Conservation (phyloP, 495 filamentous ascomycete species). For the Baudoinia panamericana region DNA sequence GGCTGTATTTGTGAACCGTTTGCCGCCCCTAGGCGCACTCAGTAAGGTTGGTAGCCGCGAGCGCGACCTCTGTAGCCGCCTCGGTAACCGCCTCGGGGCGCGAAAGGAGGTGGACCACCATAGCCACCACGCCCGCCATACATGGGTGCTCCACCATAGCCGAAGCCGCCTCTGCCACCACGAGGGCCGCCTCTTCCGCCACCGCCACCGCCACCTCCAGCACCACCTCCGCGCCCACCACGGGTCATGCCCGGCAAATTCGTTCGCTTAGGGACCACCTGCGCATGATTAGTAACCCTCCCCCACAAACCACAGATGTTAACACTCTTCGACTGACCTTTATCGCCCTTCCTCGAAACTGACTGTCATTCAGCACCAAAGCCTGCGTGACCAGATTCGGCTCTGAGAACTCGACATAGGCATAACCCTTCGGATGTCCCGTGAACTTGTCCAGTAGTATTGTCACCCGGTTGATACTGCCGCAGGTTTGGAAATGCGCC, state of each 20-base stretch:
- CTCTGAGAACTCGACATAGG: slow-evolving; percentile 97
- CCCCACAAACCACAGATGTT: too few relatives aligned
- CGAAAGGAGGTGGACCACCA: slow-evolving; percentile 20
- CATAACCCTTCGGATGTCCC: slow-evolving; percentile 96
- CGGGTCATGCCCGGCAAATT: slow-evolving; percentile 83
- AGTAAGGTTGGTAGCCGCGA: slow-evolving; percentile 24
- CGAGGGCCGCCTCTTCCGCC: slow-evolving; percentile 38
- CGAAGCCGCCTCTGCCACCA: slow-evolving; percentile 46
- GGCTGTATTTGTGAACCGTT: background rate
- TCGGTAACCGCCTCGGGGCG: slow-evolving; percentile 18
- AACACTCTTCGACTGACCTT: too few relatives aligned
- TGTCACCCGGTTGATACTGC: slow-evolving; percentile 94
- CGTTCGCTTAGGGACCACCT: slow-evolving; percentile 94
- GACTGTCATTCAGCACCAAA: slow-evolving; percentile 88
- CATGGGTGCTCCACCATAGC: too few relatives aligned
- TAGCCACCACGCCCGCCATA: slow-evolving; percentile 49
- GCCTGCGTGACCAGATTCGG: slow-evolving; percentile 86
- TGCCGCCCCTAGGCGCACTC: background rate
- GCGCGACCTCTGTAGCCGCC: slow-evolving; percentile 24
- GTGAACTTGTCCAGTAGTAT: slow-evolving; percentile 97
- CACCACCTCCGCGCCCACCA: slow-evolving; percentile 58
- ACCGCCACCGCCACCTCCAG: slow-evolving; percentile 45
- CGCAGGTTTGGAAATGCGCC: slow-evolving; percentile 95
- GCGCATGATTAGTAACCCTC: too few relatives aligned
- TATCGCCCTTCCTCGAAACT: slow-evolving; percentile 86